Conservation (phyloP, 2,329 filamentous ascomycete genomes). For the Verticillium albo-atrum region DNA sequence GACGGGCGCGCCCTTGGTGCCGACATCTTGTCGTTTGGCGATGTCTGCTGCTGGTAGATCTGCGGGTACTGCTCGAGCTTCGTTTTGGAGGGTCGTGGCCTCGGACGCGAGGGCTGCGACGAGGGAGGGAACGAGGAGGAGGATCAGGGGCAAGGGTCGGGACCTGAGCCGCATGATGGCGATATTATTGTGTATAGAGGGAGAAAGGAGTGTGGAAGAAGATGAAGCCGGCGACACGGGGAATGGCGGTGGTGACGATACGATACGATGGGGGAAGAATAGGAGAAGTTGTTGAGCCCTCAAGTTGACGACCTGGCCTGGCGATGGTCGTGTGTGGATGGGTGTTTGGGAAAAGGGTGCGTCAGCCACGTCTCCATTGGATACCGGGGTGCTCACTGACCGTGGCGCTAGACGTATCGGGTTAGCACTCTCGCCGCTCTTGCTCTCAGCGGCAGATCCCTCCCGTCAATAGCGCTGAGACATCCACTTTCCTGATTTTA, state of each 20-base stretch:
- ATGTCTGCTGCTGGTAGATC: slow-evolving; percentile 18
- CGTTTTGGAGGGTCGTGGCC: slow-evolving; percentile 13
- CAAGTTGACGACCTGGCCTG: neutral
- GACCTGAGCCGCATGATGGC: slow-evolving; percentile 56
- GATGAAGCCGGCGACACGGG: neutral
- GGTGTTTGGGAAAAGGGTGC: neutral
- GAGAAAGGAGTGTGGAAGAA: neutral
- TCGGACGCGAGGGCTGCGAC: slow-evolving; percentile 37
- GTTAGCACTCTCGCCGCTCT: too few relatives aligned
- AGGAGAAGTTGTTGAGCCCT: neutral
- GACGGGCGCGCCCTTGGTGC: slow-evolving; percentile 75
- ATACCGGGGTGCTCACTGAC: too few relatives aligned
- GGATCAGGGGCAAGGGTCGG: slow-evolving; percentile 48
- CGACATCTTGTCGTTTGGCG: slow-evolving; percentile 29
- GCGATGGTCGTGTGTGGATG: neutral
- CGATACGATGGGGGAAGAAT: neutral
- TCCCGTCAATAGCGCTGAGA: too few relatives aligned
- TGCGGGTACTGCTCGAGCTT: slow-evolving; percentile 13
- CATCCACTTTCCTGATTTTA: too few relatives aligned
- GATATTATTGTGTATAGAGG: neutral
- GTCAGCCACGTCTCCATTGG: slow-evolving; percentile 2
- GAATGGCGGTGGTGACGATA: neutral
- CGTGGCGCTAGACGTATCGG: too few relatives aligned
- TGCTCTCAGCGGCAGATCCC: too few relatives aligned
- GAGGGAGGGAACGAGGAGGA: slow-evolving; percentile 56